Conservation (phyloP, 2,329 filamentous ascomycete genomes). For the Botrytis sinoallii region DNA sequence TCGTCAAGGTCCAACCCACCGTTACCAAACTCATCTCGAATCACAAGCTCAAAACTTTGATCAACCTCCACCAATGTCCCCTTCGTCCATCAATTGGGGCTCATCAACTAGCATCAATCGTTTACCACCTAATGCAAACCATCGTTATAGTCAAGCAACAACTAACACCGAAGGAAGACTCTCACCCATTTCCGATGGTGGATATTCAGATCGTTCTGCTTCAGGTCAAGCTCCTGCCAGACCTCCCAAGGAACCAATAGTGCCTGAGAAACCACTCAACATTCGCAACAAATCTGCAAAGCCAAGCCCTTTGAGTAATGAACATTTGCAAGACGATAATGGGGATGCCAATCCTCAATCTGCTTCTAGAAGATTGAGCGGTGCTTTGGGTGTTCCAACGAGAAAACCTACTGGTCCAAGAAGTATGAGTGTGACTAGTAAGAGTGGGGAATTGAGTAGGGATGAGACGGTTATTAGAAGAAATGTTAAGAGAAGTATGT, state of each 20-base stretch:
- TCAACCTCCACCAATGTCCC: slow-evolving; percentile 52
- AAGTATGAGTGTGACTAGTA: slow-evolving; percentile 35
- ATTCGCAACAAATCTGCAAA: slow-evolving; percentile 51
- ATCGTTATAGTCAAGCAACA: slow-evolving; percentile 43
- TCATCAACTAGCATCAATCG: slow-evolving; percentile 58
- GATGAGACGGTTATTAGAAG: slow-evolving; percentile 34
- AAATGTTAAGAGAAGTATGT: slow-evolving; percentile 53
- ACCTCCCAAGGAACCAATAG: slow-evolving; percentile 60
- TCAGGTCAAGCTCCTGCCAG: slow-evolving; percentile 49
- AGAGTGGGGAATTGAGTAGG: slow-evolving; percentile 33
- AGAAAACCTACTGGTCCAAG: slow-evolving; percentile 39
- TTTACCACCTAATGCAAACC: slow-evolving; percentile 49
- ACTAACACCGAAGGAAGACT: slow-evolving; percentile 31
- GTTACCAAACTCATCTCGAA: slow-evolving; percentile 72
- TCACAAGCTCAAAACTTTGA: slow-evolving; percentile 68
- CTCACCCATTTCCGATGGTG: slow-evolving; percentile 37
- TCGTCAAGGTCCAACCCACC: slow-evolving; percentile 67
- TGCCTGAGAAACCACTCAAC: slow-evolving; percentile 46
- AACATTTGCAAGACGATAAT: slow-evolving; percentile 40
- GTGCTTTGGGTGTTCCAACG: slow-evolving; percentile 31
- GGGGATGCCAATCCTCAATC: slow-evolving; percentile 25
- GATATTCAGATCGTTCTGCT: slow-evolving; percentile 31
- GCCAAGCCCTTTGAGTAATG: slow-evolving; percentile 54
- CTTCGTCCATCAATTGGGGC: slow-evolving; percentile 60
- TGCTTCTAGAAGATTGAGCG: slow-evolving; percentile 30